Evolutionary conservation across 169 alveolate genomes (phyloP).

Genomic region (Eimeria maxima): DNA sequence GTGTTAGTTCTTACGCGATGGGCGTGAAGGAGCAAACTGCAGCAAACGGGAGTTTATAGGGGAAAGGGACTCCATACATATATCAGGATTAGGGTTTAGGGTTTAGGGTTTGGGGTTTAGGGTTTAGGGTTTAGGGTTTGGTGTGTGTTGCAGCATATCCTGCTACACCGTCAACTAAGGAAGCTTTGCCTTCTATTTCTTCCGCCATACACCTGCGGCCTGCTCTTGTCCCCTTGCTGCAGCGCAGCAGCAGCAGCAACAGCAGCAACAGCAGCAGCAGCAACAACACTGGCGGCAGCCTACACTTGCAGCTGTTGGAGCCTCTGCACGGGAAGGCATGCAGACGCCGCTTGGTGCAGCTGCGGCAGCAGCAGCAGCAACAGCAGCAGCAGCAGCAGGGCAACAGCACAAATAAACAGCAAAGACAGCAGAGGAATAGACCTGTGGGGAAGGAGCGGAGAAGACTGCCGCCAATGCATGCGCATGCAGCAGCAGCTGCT

Average conservation of each 20-base stretch:
- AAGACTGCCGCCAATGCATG: too few relatives aligned
- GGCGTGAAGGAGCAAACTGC: neutral
- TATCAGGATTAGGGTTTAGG: too few relatives aligned
- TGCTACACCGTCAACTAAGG: neutral
- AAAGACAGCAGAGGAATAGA: too few relatives aligned
- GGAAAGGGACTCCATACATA: too few relatives aligned
- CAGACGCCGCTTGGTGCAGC: neutral
- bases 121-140: neutral
- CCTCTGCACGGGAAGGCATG: neutral
- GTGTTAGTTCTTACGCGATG: neutral
- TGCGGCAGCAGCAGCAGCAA: neutral
- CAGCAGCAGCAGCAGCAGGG: neutral
- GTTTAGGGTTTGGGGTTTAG: neutral
- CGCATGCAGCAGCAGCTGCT: neutral
- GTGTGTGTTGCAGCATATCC: constrained; percentile 5
- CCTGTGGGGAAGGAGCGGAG: too few relatives aligned
- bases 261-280: neutral
- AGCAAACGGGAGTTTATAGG: neutral
- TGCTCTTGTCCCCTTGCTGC: neutral
- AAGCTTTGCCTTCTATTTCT: neutral
- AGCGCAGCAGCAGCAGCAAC: constrained; percentile 8
- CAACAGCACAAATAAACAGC: neutral
- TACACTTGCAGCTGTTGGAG: neutral
- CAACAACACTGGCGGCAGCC: too few relatives aligned
- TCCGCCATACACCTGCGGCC: neutral